Evolutionary conservation across 768 basidiomycete genomes (phyloP), one percentile per base, ranked within the genome.

Genomic region (Guyanaporus albipodus): DNA sequence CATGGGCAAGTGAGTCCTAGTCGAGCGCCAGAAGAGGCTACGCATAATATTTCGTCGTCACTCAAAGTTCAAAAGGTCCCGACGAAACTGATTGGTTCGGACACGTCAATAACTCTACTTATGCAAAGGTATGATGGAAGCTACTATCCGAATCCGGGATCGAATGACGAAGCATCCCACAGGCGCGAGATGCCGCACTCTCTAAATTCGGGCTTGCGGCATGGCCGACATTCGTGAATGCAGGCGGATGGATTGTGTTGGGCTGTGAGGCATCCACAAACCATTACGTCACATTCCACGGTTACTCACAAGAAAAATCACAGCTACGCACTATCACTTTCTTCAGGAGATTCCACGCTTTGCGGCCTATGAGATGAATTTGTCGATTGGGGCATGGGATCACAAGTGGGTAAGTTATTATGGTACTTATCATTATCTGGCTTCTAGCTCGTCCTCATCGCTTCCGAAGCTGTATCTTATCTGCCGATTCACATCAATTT

Each of bases 11-110:
- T 55, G 19, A 50, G 54, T 55, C 17, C 10, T 31, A n/a, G 10
- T 40, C 23, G 21, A 12, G 26, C 12, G 27, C 42, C 40, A 28
- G 27, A 14, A 2, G 17, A n/a, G 5, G 24, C 14, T 9, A 19
- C 23, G 14, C 10, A 7, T 38, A 12, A 6, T 8, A n/a, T 33
- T 48, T 39, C 28, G 22, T 44, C 6, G 17, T 38, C n/a, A 38
- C 54, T 52, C 6, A 46, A 28, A 26, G 6, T 4, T 32, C 2
- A 24, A 17, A 45, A 56, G 55, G 54, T 46, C 54, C 46, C 11
- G 55, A 56, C 12, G 55, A 56, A 42, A 52, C 43, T 0, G 55
- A 56, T n/a, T 56, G 45, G 49, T 39, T 56, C 11, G 55, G 49
- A 19, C 55, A 56, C 23, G 46, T 56, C 1, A 56, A 24, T 32